phyloP scores from a whole-genome alignment of 176 grass and related monocot species.

The Oropetium thomaeum region DNA sequence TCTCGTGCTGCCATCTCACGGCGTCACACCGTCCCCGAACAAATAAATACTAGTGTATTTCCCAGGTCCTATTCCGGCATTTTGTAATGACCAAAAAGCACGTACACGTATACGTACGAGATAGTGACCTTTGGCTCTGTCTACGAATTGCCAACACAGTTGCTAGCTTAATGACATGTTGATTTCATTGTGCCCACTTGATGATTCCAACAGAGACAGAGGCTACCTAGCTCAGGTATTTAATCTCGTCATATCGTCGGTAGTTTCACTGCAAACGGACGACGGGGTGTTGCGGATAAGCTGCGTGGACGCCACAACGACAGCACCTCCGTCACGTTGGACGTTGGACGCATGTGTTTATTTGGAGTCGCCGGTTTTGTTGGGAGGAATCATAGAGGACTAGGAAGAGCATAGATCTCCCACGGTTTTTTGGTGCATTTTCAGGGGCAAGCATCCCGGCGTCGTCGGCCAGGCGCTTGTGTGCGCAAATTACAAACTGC shows the following conservation, averaged over 20 bases:
- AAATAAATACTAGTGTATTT: neutral
- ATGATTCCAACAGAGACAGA: too few species aligned
- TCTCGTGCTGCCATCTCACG: conserved; percentile 11
- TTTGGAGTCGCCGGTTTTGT: neutral
- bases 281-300: too few species aligned
- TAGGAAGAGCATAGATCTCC: neutral
- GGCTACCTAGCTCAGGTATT: too few species aligned
- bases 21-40: neutral
- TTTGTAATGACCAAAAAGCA: neutral
- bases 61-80: neutral
- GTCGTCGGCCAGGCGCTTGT: neutral
- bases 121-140: neutral
- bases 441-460: neutral
- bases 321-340: too few species aligned
- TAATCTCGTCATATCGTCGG: too few species aligned
- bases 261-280: too few species aligned
- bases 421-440: neutral
- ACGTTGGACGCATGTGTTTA: neutral
- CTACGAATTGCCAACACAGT: neutral
- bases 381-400: neutral
- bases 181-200: too few species aligned
- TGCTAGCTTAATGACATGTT: neutral
- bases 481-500: neutral
- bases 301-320: neutral
- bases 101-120: neutral